Evolutionary conservation across 176 grass and related monocot species (phyloP), one percentile per base, ranked within the genome.

Genomic region (Calamus simplicifolius): DNA sequence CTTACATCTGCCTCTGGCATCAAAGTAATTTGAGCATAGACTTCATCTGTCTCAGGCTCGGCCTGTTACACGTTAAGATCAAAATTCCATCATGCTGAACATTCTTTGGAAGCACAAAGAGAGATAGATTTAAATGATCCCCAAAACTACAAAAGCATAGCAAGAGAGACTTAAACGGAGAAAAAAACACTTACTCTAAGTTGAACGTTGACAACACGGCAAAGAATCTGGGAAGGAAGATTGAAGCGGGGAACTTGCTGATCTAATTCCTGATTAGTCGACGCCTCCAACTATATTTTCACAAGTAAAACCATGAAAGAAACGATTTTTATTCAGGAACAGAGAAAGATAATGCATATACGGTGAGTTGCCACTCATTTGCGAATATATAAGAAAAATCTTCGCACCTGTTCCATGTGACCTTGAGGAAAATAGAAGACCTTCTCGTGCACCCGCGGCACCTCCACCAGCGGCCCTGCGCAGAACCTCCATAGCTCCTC

Each of bases 341-440:
- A 50, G 52, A 38, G 25, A 70, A 25, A 65, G 52, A 21, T 43
- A 7, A 43, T 43, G 0, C 12, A 43, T 43, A 13, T 43, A 43
- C 35, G 12, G 7, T 43, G 35, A 43, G 35, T 43, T 43, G 8
- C 35, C 35, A 43, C 35, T 43, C 35, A 43, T 43, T 43, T 43
- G 7, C 8, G 35, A 43, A 0, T 43, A 43, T 43, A 43, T 2
- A 43, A 12, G 35, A 12, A 43, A 43, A 43, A 48, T 16, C 30
- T 58, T 21, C 19, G 35, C 27, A 86, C 89, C 85, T 95, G 93
- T 72, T 98, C 93, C 17, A 98, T 86, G 70, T 98, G 93, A 17
- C 93, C 93, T 85, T 98, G 93, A 35, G 86, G 84, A 72, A 98
- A 98, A 84, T 98, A 98, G 62, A 85, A 89, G 26, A 98, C 93